Conservation (phyloP, 1,284 basidiomycete species). For the Cryptococcus sp. region DNA sequence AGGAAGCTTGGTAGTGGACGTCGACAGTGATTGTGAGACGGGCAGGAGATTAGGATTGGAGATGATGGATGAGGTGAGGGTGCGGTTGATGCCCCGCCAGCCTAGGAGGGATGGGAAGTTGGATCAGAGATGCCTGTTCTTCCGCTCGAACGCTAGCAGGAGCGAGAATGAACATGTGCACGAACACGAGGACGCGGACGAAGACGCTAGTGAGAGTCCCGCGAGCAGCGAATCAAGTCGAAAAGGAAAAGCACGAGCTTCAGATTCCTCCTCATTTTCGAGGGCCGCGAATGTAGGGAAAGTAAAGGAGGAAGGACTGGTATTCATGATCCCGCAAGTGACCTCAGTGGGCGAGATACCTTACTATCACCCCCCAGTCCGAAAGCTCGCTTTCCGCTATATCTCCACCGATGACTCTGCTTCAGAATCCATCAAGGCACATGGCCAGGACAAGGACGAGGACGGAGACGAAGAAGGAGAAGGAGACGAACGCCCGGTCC, state of each 20-base stretch:
- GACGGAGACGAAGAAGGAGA: constrained; percentile 3
- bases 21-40: not conserved
- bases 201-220: not conserved
- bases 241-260: constrained; percentile 6
- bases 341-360: constrained; percentile 37
- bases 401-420: constrained; percentile 13
- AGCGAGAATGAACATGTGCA: constrained; percentile 7
- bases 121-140: constrained; percentile 39
- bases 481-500: constrained; percentile 4
- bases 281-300: not conserved
- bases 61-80: constrained; percentile 29
- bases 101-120: constrained; percentile 43
- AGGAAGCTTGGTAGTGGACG: no score
- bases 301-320: constrained; percentile 28
- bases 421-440: not conserved
- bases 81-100: constrained; percentile 47
- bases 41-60: constrained; percentile 20
- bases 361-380: constrained; percentile 49
- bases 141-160: constrained; percentile 19
- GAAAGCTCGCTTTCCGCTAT: constrained; percentile 43
- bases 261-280: not conserved
- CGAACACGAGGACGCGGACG: no score
- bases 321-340: constrained; percentile 40
- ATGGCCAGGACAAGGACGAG: constrained; percentile 1
- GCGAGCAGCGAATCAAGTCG: not conserved